Conservation (phyloP, 2,329 filamentous ascomycete species). For the Hypomyces rosellus region DNA sequence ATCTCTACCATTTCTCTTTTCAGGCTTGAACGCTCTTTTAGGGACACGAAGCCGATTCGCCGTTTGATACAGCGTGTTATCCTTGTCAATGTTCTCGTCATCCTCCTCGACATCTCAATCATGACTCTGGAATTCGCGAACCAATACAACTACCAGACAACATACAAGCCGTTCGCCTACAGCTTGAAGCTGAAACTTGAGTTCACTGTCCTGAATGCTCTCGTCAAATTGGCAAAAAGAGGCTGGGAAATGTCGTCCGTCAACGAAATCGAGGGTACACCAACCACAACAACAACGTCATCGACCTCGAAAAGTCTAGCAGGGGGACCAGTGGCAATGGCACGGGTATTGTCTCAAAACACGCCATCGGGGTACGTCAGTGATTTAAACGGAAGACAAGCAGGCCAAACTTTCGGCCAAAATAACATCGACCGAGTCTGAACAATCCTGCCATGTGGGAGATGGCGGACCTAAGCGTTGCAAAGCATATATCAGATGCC, state of each 20-base stretch:
- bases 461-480: too few species aligned
- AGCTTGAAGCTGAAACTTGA: slow-evolving; percentile 29
- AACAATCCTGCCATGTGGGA: too few species aligned
- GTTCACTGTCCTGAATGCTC: slow-evolving; percentile 25
- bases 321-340: too few species aligned
- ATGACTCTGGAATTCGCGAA: slow-evolving; percentile 23
- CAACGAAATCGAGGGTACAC: too few species aligned
- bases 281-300: too few species aligned
- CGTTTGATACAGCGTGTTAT: slow-evolving; percentile 28
- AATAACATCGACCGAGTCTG: too few species aligned
- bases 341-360: too few species aligned
- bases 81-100: slow-evolving; percentile 34
- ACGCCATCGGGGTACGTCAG: too few species aligned
- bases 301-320: too few species aligned
- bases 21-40: slow-evolving; percentile 26
- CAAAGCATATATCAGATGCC: too few species aligned
- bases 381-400: too few species aligned
- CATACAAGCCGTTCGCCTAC: slow-evolving; percentile 27
- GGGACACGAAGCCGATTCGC: slow-evolving; percentile 16
- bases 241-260: not conserved
- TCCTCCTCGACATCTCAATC: slow-evolving; percentile 35
- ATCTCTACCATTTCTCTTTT: slow-evolving; percentile 42
- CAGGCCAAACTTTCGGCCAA: too few species aligned
- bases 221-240: slow-evolving; percentile 20
- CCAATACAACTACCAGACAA: slow-evolving; percentile 23